Evolutionary conservation across 768 basidiomycete genomes (phyloP).

Genomic region (Candolleomyces eurysporus): DNA sequence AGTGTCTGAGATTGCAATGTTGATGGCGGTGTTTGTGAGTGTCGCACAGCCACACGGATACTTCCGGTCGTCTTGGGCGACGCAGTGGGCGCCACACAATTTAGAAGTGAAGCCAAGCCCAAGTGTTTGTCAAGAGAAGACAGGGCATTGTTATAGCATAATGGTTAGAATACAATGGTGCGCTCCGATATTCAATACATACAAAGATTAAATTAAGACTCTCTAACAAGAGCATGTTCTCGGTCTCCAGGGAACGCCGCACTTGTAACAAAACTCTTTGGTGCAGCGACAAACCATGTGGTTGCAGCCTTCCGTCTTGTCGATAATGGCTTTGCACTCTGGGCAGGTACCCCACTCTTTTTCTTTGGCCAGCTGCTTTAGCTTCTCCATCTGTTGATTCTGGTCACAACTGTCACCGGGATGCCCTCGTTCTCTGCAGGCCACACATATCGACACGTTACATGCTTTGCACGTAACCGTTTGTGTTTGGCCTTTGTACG

Average conservation of each 20-base stretch:
- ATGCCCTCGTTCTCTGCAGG: constrained; percentile 8
- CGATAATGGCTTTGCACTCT: constrained; percentile 10
- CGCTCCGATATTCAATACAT: not conserved
- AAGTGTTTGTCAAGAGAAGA: no score
- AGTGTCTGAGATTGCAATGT: constrained; percentile 11
- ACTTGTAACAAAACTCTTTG: constrained; percentile 12
- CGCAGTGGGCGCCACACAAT: not conserved
- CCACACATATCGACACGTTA: not conserved
- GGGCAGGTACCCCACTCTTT: constrained; percentile 9
- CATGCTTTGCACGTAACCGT: constrained; percentile 3
- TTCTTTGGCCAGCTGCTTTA: constrained; percentile 7
- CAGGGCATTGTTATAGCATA: no score
- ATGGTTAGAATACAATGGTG: not conserved
- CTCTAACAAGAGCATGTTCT: constrained; percentile 3
- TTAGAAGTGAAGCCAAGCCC: no score
- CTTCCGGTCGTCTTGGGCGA: constrained; percentile 2
- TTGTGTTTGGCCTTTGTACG: not conserved
- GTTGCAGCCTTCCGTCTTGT: constrained; percentile 12
- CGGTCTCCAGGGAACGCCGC: constrained; percentile 10
- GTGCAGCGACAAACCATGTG: constrained; percentile 14
- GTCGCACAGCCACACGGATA: constrained; percentile 8
- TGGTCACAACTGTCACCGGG: constrained; percentile 11
- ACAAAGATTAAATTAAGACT: not conserved
- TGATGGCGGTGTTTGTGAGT: constrained; percentile 7
- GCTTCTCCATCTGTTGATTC: constrained; percentile 1